Base-by-base conservation (phyloP, 192 early-diverging fungal species). In the Mortierella hygrophila region DNA sequence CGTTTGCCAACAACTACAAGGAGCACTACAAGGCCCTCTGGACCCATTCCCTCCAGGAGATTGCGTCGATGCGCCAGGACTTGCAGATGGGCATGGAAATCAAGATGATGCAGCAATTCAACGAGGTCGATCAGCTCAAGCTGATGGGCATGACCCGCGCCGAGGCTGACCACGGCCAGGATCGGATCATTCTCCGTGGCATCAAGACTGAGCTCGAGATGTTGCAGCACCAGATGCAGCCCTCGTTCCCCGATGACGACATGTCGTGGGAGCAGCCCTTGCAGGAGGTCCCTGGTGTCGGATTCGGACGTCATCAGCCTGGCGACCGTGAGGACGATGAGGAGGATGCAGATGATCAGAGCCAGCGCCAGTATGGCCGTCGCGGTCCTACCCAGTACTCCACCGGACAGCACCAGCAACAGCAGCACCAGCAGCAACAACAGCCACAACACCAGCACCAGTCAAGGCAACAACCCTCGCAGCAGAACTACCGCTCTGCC, bases 61-160 rank as follows among this genome's bases (percentile, higher is more conserved):
- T 86, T 81, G 84, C 78, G 0, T 86, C 84, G 70, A 86, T 86
- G 84, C 69, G 84, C 4, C 84, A 86, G 72, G 79, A 86, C 38
- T 32, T 86, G 44, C 84, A 86, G 75, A 86, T 86, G 84, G 84
- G 84, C 0, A 86, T 86, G 84, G 84, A 86, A 68, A 80, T 86
- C 79, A 86, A 86, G 84, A 86, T 86, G 84, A 86, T 86, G 84
- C 78, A 86, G 44, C 78, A 86, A 68, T 86, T 81, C 32, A 86
- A 86, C 63, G 84, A 86, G 57, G 84, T 86, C 4, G 84, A 86
- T 41, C 84, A 86, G 65, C 69, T 86, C 32, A 86, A 86, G 68
- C 60, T 86, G 32, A 86, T 86, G 84, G 79, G 79, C 20, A 77
- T 86, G 79, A 86, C 84, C 15, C 78, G 84, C 4, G 40, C 84